Base-by-base conservation (phyloP, 139 green algal genomes). In the Chlamydomonas incerta region DNA sequence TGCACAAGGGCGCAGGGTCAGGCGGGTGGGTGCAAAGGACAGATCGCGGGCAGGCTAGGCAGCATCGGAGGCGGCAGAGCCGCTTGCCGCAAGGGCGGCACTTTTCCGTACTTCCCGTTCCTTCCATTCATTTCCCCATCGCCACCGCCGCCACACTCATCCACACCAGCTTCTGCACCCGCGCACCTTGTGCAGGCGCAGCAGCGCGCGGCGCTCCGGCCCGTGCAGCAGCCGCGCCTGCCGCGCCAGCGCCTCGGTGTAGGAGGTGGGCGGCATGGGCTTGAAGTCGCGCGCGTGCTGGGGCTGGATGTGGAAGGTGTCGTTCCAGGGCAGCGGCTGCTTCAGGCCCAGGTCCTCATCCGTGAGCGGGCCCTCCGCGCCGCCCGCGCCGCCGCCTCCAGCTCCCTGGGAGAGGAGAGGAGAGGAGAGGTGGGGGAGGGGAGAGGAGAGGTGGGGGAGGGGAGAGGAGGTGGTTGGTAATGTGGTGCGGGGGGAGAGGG, bases 211-310 rank as follows among this genome's bases (percentile, higher is more conserved):
- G 13, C 91, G 76, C 34, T 85, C 74, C 21, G 65, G 28, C 28
- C 91, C 91, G 58, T 94, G 91, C 81, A 93, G 60, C 58, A 95
- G 83, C 50, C 87, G 33, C 41, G 85, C 86, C 89, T 95, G 92
- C 33, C 92, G 73, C 18, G 63, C 69, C 28, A 94, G 66, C 9
- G 90, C 91, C 73, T 93, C 91, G 0, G 87, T 65, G 62, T 94
- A 91, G 50, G 33, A 86, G 1, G 10, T 18, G 35, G 92, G 92
- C 37, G 91, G 86, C 24, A 88, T 62, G 14, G 87, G 88, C 58
- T 75, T 23, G 75, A 89, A 94, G 11, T 82, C 77, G 26, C 21
- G 21, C 3, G n/a, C 79, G 33, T 63, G 67, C 57, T 74, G 67
- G 15, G 88, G 85, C 68, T 80, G 57, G 11, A 92, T 88, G 67